Percentiles rank a stretch among this genome's conserved stretches.
Conservation (phyloP, 2,329 filamentous ascomycete species). For the Aphanocladium album region DNA sequence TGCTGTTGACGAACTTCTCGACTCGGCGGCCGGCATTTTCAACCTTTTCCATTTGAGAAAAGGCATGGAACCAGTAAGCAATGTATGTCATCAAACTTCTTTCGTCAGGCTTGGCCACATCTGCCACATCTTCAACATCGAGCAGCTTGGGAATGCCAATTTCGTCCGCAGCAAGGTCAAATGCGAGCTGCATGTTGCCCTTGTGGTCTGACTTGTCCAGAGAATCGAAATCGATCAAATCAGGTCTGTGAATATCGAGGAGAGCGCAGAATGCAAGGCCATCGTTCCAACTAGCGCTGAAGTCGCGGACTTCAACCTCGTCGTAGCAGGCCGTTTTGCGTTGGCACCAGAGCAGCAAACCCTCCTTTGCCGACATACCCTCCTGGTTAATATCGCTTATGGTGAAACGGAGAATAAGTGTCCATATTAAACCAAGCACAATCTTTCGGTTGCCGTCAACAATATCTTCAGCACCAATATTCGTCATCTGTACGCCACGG, state of each 20-base stretch:
- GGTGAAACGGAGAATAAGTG: conserved; percentile 92
- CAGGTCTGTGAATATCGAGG: conserved; percentile 92
- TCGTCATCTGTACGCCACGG: conserved; percentile 92
- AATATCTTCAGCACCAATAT: conserved; percentile 96
- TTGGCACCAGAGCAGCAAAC: conserved; percentile 93
- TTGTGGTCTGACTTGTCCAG: conserved; percentile 91
- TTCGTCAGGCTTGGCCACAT: conserved; percentile 93
- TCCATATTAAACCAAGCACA: conserved; percentile 96
- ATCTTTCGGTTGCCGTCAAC: conserved; percentile 98
- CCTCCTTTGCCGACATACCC: conserved; percentile 96
- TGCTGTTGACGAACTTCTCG: conserved; percentile 97
- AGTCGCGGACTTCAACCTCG: conserved; percentile 91
- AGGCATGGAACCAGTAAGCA: conserved; percentile 99
- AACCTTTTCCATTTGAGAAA: conserved; percentile 97
- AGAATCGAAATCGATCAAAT: conserved; percentile 93
- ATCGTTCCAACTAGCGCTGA: conserved; percentile 95
- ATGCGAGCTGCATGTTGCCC: conserved; percentile 96
- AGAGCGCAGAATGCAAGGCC: conserved; percentile 94
- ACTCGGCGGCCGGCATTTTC: conserved; percentile 95
- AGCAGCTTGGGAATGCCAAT: conserved; percentile 95
- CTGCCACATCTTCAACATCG: conserved; percentile 96
- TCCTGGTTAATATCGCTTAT: conserved; percentile 99
- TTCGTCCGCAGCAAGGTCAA: conserved; percentile 92
- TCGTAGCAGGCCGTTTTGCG: conserved; percentile 98
- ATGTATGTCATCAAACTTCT: conserved; percentile 99